Percentiles rank a stretch among this genome's conserved stretches.
These are phyloP conservation scores for Candida glaebosa DNA, from an alignment of 805 yeast species.

Conservation along the genomic window DNA sequence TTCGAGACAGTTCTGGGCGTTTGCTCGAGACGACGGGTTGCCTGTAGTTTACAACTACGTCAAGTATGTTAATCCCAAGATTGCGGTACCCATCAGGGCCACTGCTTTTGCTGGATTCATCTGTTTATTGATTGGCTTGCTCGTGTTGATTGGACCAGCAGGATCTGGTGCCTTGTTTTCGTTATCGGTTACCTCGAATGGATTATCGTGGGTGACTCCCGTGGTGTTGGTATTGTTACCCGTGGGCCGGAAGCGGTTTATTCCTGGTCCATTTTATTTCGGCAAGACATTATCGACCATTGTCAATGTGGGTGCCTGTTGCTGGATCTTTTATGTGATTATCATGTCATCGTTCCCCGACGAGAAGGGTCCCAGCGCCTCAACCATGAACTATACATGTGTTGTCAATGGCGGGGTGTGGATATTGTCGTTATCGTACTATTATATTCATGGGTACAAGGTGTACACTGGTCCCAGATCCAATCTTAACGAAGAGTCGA, in stretches of 20 bases:
- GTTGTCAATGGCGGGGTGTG: slow-evolving; percentile 63
- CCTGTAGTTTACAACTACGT: slow-evolving; percentile 54
- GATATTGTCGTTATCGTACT: slow-evolving; percentile 51
- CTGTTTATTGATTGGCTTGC: slow-evolving; percentile 50
- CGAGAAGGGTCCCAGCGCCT: slow-evolving; percentile 33
- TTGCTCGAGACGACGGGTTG: slow-evolving; percentile 73
- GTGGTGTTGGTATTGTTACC: slow-evolving; percentile 52
- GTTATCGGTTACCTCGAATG: slow-evolving; percentile 58
- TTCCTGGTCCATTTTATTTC: slow-evolving; percentile 65
- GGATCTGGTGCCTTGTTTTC: slow-evolving; percentile 63
- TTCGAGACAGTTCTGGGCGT: slow-evolving; percentile 72
- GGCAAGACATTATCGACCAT: slow-evolving; percentile 47
- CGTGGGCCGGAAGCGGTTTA: slow-evolving; percentile 46
- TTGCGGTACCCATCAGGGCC: slow-evolving; percentile 66
- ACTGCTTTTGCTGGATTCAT: slow-evolving; percentile 51
- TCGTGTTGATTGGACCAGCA: slow-evolving; percentile 57
- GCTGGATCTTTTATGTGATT: slow-evolving; percentile 52
- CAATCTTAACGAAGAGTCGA: slow-evolving; percentile 15
- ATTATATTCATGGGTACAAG: slow-evolving; percentile 49
- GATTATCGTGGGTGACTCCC: slow-evolving; percentile 61
- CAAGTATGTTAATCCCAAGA: slow-evolving; percentile 52
- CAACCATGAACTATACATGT: slow-evolving; percentile 66
- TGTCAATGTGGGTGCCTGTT: slow-evolving; percentile 42
- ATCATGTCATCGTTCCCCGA: slow-evolving; percentile 63
- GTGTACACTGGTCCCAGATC: slow-evolving; percentile 54